A percentile compares a stretch with the other conserved stretches of the same genome.
Evolutionary conservation across 345 rosid species (phyloP).

Genomic region (Conringia planisiliqua): DNA sequence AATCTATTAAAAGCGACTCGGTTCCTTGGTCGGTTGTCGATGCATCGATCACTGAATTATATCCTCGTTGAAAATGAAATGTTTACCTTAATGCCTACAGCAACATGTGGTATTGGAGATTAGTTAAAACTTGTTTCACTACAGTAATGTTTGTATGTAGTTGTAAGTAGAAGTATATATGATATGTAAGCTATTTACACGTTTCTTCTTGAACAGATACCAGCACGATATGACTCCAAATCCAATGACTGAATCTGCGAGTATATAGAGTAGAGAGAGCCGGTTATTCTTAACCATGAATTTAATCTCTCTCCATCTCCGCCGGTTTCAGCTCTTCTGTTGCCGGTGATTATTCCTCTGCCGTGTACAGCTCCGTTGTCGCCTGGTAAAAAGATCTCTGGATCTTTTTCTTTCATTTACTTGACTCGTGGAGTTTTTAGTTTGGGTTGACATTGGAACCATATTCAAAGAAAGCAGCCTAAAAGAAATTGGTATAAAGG

Average conservation of each 20-base stretch:
- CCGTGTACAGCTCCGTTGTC: too few relatives aligned
- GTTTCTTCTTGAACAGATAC: background rate
- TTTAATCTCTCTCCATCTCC: too few relatives aligned
- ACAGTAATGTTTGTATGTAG: background rate
- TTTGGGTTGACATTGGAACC: too few relatives aligned
- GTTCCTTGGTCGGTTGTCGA: background rate
- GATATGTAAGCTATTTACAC: background rate
- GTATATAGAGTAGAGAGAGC: too few relatives aligned
- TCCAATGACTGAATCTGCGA: background rate
- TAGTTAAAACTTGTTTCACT: background rate
- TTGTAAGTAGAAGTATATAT: background rate
- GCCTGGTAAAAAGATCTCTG: too few relatives aligned
- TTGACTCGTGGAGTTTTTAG: too few relatives aligned
- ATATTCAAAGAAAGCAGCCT: too few relatives aligned
- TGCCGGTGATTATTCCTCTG: too few relatives aligned
- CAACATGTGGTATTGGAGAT: background rate
- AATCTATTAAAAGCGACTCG: background rate
- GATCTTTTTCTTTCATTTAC: too few relatives aligned
- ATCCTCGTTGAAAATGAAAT: conserved; percentile 22
- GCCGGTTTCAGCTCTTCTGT: too few relatives aligned
- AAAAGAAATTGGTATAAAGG: too few relatives aligned
- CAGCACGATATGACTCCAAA: background rate
- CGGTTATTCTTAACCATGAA: too few relatives aligned
- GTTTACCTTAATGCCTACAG: background rate
- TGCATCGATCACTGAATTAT: background rate